Conservation (phyloP, 1,284 basidiomycete species). For the Trichosporon ovoides region DNA sequence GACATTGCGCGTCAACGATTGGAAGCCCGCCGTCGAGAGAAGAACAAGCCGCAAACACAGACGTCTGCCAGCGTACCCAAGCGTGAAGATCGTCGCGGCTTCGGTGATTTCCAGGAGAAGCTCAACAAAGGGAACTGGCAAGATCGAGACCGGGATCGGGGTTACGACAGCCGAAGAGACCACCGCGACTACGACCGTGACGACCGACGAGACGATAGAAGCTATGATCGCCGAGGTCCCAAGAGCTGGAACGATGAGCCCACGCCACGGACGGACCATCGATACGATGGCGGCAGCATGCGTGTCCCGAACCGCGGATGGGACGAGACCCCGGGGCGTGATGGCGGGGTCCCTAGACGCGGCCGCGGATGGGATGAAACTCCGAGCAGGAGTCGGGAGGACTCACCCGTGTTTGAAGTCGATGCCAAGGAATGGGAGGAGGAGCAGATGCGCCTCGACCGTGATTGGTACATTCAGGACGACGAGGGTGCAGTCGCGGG, state of each 20-base stretch:
- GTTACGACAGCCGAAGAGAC: conserved; percentile 19
- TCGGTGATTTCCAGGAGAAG: conserved; percentile 46
- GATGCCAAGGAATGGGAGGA: conserved; percentile 84
- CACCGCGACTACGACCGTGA: conserved; percentile 28
- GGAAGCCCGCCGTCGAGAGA: conserved; percentile 66
- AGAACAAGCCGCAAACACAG: conserved; percentile 54
- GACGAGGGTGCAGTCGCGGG: conserved; percentile 76
- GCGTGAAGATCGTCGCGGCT: conserved; percentile 25
- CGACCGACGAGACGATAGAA: conserved; percentile 16
- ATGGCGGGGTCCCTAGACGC: conserved; percentile 42
- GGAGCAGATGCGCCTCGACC: conserved; percentile 78
- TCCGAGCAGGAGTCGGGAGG: conserved; percentile 57
- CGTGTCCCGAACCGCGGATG: conserved; percentile 82
- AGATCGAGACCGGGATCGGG: conserved; percentile 40
- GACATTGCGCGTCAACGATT: conserved; percentile 64
- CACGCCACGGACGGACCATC: conserved; percentile 63
- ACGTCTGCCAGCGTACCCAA: conserved; percentile 27
- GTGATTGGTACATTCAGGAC: conserved; percentile 89
- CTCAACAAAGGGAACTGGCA: conserved; percentile 52
- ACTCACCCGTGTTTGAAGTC: conserved; percentile 50
- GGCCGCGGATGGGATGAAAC: conserved; percentile 71
- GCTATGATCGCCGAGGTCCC: conserved; percentile 20
- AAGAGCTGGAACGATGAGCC: conserved; percentile 48
- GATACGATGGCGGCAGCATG: conserved; percentile 66
- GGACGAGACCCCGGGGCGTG: conserved; percentile 75